A percentile compares a stretch with the other conserved stretches of the same genome.
Evolutionary conservation across 345 rosid species (phyloP).

Genomic region (Atalantia buxifolia): DNA sequence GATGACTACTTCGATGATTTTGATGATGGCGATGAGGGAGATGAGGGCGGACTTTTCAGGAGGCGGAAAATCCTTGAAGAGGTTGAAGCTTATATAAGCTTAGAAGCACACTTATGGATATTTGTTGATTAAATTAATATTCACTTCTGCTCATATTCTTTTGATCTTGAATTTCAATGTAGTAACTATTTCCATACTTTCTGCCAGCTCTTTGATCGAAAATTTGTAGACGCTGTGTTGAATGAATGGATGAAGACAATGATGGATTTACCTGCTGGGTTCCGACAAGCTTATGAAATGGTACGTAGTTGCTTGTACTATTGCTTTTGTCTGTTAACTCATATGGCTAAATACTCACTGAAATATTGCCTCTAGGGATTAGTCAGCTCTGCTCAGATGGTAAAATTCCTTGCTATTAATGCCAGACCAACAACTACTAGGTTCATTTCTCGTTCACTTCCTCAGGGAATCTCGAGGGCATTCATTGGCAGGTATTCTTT

Average conservation of each 20-base stretch:
- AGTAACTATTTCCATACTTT: slow-evolving; percentile 16
- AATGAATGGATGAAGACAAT: slow-evolving; percentile 96
- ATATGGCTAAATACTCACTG: slow-evolving; percentile 20
- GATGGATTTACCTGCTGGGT: slow-evolving; percentile 96
- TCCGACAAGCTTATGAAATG: slow-evolving; percentile 98
- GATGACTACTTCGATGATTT: slow-evolving; percentile 92
- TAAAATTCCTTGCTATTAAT: slow-evolving; percentile 79
- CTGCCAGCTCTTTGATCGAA: slow-evolving; percentile 81
- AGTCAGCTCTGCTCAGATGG: slow-evolving; percentile 98
- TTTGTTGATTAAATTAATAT: background rate
- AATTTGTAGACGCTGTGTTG: slow-evolving; percentile 88
- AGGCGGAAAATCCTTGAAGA: slow-evolving; percentile 78
- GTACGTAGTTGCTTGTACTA: slow-evolving; percentile 26
- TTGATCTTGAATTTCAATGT: background rate
- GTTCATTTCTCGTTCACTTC: slow-evolving; percentile 79
- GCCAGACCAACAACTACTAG: slow-evolving; percentile 93
- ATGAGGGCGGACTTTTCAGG: slow-evolving; percentile 86
- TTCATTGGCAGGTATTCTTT: slow-evolving; percentile 89
- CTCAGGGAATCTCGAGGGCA: slow-evolving; percentile 81
- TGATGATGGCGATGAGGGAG: slow-evolving; percentile 89
- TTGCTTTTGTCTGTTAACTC: slow-evolving; percentile 3
- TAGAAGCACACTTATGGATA: background rate
- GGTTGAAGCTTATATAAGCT: slow-evolving; percentile 38
- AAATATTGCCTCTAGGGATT: slow-evolving; percentile 64
- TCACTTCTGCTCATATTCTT: background rate